These are phyloP conservation scores for Clonostachys sp. DNA, from an alignment of 2,329 filamentous ascomycete genomes.

Conservation along the genomic window DNA sequence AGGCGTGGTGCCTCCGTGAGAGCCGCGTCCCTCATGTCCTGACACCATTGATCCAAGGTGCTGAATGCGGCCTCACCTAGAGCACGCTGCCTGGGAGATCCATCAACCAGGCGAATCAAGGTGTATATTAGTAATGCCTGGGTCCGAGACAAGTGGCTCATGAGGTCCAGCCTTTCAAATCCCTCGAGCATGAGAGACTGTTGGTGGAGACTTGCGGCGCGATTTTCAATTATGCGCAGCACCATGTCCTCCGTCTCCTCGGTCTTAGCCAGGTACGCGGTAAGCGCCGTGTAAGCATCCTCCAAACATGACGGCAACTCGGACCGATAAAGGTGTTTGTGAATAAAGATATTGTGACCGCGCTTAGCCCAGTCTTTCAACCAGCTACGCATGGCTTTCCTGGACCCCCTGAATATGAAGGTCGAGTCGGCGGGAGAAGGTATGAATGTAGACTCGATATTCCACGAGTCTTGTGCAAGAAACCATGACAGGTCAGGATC, in stretches of 20 bases:
- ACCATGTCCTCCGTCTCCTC: conserved; percentile 11
- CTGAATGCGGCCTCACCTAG: conserved; percentile 10
- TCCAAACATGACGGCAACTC: conserved; percentile 7
- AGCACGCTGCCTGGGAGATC: conserved; percentile 11
- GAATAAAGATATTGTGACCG: conserved; percentile 13
- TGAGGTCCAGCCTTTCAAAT: conserved; percentile 7
- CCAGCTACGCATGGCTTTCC: conserved; percentile 4
- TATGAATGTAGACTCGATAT: not conserved
- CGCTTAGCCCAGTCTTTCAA: conserved; percentile 9
- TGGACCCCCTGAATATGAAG: too few relatives aligned
- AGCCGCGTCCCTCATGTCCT: conserved; percentile 2
- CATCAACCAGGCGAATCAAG: conserved; percentile 14
- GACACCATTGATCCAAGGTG: conserved; percentile 8
- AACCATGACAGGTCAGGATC: too few relatives aligned
- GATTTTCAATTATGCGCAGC: conserved; percentile 11
- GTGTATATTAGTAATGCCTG: conserved; percentile 13
- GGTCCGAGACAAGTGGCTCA: conserved; percentile 10
- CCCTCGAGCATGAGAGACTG: conserved; percentile 7
- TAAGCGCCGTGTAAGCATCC: conserved; percentile 11
- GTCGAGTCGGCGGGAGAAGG: too few relatives aligned
- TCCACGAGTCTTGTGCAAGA: not conserved
- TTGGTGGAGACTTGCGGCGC: not conserved
- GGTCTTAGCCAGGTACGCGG: conserved; percentile 13
- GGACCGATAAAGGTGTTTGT: conserved; percentile 10
- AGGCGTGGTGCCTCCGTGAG: not conserved